phyloP scores from a whole-genome alignment of 2,329 filamentous ascomycete genomes.

The Capronia americana region DNA sequence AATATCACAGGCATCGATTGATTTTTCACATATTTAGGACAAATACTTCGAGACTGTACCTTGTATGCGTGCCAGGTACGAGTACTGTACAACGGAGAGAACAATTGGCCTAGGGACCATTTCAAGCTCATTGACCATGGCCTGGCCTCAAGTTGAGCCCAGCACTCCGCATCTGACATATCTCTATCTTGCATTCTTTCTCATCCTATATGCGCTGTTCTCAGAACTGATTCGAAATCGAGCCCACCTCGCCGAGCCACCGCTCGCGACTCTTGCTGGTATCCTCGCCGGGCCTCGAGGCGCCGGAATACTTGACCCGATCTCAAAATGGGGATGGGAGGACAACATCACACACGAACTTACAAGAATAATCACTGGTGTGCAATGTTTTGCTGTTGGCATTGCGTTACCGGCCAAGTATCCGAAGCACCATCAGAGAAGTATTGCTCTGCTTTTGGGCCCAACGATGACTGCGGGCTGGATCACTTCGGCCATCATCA shows the following conservation, averaged over 20 bases:
- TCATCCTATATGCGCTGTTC: conserved; percentile 65
- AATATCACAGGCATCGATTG: neutral
- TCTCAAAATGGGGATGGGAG: conserved; percentile 74
- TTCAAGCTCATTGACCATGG: conserved; percentile 14
- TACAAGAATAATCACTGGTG: conserved; percentile 85
- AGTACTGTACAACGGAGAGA: neutral
- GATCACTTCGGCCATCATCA: conserved; percentile 64
- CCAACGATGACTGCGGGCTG: conserved; percentile 63
- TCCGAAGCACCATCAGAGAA: conserved; percentile 59
- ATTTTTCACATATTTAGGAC: neutral
- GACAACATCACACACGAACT: conserved; percentile 90
- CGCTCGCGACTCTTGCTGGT: conserved; percentile 76
- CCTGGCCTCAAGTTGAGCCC: conserved; percentile 59
- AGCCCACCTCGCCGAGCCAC: conserved; percentile 66
- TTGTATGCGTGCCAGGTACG: neutral
- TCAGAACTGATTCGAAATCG: conserved; percentile 65
- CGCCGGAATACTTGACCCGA: conserved; percentile 77
- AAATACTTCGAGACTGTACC: neutral
- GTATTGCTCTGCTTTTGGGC: conserved; percentile 56
- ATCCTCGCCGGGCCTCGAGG: conserved; percentile 89
- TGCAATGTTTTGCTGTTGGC: conserved; percentile 90
- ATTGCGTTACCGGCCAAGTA: conserved; percentile 85
- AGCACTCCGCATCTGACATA: conserved; percentile 65
- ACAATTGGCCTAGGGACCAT: neutral
- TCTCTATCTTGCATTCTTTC: conserved; percentile 64